Evolutionary conservation across 495 filamentous ascomycete genomes (phyloP).

Genomic region (Neurospora terricola): DNA sequence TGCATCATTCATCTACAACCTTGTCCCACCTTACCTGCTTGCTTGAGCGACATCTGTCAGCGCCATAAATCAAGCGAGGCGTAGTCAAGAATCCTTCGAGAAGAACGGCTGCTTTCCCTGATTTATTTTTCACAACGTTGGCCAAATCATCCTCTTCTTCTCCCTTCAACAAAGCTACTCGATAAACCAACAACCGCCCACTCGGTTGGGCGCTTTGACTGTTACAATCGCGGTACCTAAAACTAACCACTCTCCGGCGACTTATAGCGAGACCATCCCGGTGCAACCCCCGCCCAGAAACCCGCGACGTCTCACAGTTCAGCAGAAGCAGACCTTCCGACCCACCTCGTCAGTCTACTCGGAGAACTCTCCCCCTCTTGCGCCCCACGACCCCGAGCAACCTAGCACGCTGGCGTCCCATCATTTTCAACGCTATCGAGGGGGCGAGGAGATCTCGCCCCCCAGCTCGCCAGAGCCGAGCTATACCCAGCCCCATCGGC

Average conservation of each 20-base stretch:
- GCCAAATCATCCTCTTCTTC: neutral
- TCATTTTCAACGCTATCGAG: conserved; percentile 19
- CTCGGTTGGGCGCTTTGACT: neutral
- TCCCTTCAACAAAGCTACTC: neutral
- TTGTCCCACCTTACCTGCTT: neutral
- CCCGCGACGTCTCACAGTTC: conserved; percentile 21
- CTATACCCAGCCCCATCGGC: conserved; percentile 9
- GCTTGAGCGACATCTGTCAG: neutral
- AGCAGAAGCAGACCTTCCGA: conserved; percentile 21
- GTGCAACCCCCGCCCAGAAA: conserved; percentile 25
- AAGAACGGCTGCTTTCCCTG: neutral
- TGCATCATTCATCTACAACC: neutral
- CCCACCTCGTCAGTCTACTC: conserved; percentile 34
- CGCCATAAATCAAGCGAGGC: neutral
- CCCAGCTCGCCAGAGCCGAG: conserved; percentile 38
- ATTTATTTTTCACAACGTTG: neutral
- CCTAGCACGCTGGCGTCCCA: conserved; percentile 18
- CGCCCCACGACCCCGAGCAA: conserved; percentile 20
- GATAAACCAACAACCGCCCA: neutral
- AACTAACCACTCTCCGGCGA: neutral
- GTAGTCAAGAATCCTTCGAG: neutral
- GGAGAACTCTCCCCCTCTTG: conserved; percentile 16
- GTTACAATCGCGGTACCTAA: neutral
- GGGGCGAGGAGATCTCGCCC: conserved; percentile 33
- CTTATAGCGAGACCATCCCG: conserved; percentile 21